Percentiles rank a stretch among this genome's conserved stretches.
These are phyloP conservation scores for Pichiaceae sp. DNA, from an alignment of 1,139 yeast genomes.

Conservation along the genomic window DNA sequence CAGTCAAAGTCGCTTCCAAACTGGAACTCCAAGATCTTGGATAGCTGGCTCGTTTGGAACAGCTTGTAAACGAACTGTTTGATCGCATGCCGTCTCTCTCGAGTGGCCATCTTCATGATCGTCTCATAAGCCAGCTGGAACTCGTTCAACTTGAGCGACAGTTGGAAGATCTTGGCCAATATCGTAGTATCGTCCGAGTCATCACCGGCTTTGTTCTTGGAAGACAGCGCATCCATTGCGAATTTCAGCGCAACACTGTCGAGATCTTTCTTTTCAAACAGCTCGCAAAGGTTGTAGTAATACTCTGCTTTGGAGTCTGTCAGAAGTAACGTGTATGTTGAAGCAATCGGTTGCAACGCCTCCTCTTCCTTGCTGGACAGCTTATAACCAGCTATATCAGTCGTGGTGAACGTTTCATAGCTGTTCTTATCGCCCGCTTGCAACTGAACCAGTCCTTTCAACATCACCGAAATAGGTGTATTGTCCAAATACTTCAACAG, in stretches of 20 bases:
- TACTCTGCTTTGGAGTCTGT: constrained; percentile 15
- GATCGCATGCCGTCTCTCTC: constrained; percentile 16
- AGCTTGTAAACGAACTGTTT: constrained; percentile 21
- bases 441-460: constrained; percentile 23
- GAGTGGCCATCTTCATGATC: constrained; percentile 17
- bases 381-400: constrained; percentile 15
- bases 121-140: constrained; percentile 19
- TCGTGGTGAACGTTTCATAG: constrained; percentile 18
- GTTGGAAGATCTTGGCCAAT: constrained; percentile 18
- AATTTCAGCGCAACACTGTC: constrained; percentile 17
- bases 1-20: constrained; percentile 20
- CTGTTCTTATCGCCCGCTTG: constrained; percentile 19
- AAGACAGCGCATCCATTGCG: constrained; percentile 15
- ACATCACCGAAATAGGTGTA: constrained; percentile 16
- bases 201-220: constrained; percentile 10
- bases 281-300: constrained; percentile 16
- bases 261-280: constrained; percentile 13
- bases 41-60: constrained; percentile 18
- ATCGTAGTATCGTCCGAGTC: constrained; percentile 14
- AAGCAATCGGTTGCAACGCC: constrained; percentile 8
- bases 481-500: constrained; percentile 13
- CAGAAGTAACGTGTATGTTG: constrained; percentile 9
- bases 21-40: constrained; percentile 18
- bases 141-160: constrained; percentile 19
- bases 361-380: constrained; percentile 10